Evolutionary conservation across 2,329 filamentous ascomycete species (phyloP).

Genomic region (Alternaria incomplexa): DNA sequence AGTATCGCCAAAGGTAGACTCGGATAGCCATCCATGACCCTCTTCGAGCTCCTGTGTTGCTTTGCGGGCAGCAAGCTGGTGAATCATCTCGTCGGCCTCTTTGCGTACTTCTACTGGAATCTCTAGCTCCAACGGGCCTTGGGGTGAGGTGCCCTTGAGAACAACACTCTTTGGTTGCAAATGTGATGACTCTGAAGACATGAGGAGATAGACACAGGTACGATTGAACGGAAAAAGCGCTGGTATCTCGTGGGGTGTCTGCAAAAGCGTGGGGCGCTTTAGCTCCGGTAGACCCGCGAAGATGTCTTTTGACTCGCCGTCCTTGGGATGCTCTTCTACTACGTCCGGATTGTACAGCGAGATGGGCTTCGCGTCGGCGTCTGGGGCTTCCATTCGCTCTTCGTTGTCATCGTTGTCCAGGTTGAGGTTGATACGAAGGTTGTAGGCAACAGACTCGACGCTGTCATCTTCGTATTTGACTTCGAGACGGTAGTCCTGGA

Average conservation of each 20-base stretch:
- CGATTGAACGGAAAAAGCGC: slow-evolving; percentile 3
- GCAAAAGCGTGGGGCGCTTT: not conserved
- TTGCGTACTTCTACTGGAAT: slow-evolving; percentile 1
- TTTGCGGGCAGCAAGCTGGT: slow-evolving; percentile 6
- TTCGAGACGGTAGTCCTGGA: slow-evolving; percentile 7
- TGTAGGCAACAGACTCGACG: slow-evolving; percentile 1
- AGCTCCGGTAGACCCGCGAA: not conserved
- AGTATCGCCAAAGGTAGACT: not conserved
- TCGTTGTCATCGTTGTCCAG: not conserved
- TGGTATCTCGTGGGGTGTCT: slow-evolving; percentile 3
- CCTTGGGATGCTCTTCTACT: not conserved
- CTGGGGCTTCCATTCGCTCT: too few species aligned
- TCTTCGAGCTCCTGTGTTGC: slow-evolving; percentile 12
- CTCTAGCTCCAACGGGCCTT: slow-evolving; percentile 5
- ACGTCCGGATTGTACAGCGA: not conserved
- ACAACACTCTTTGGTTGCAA: slow-evolving; percentile 1
- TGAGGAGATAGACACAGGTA: slow-evolving; percentile 5
- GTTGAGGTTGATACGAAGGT: not conserved
- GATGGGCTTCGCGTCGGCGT: not conserved
- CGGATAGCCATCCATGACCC: slow-evolving; percentile 5
- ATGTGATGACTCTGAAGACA: slow-evolving; percentile 2
- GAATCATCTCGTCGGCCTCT: slow-evolving; percentile 8
- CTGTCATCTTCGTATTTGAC: slow-evolving; percentile 10
- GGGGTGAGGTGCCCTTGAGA: slow-evolving; percentile 1
- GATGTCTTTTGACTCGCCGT: not conserved